A percentile compares a stretch with the other conserved stretches of the same genome.
These are phyloP conservation scores for Verruconis gallopava DNA, from an alignment of 2,329 filamentous ascomycete genomes.

Conservation along the genomic window DNA sequence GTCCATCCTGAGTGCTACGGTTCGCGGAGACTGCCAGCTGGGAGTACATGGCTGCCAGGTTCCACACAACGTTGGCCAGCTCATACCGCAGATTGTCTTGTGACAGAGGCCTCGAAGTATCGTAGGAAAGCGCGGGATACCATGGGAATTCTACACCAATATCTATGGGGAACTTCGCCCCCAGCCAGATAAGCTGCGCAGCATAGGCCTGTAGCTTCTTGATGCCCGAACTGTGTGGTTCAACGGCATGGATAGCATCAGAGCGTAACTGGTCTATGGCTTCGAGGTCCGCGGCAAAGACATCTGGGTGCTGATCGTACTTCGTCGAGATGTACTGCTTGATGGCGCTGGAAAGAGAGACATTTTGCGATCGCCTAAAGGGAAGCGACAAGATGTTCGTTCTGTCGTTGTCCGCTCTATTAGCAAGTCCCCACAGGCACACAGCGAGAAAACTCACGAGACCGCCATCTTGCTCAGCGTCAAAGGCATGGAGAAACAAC, in stretches of 20 bases:
- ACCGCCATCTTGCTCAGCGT: no score
- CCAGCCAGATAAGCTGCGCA: conserved; percentile 83
- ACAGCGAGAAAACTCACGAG: no score
- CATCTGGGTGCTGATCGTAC: conserved; percentile 97
- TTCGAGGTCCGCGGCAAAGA: conserved; percentile 83
- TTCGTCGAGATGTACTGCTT: conserved; percentile 93
- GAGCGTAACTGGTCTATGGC: conserved; percentile 70
- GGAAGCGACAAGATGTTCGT: conserved; percentile 64
- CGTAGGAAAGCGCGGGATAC: conserved; percentile 89
- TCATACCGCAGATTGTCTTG: conserved; percentile 66
- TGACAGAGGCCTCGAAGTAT: conserved; percentile 55
- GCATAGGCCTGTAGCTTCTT: conserved; percentile 84
- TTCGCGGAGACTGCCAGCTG: conserved; percentile 78
- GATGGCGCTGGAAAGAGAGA: conserved; percentile 70
- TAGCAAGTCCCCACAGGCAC: no score
- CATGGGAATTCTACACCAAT: conserved; percentile 87
- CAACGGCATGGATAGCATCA: conserved; percentile 78
- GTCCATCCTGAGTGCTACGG: conserved; percentile 62
- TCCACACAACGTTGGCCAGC: conserved; percentile 84
- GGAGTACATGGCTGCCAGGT: conserved; percentile 84
- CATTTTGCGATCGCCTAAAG: conserved; percentile 71
- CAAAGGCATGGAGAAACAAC: no score
- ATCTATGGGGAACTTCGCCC: conserved; percentile 92
- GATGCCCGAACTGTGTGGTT: conserved; percentile 76
- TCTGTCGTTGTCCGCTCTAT: no score